Evolutionary conservation across 805 yeast genomes (phyloP).

Genomic region (Yarrowia bubula): DNA sequence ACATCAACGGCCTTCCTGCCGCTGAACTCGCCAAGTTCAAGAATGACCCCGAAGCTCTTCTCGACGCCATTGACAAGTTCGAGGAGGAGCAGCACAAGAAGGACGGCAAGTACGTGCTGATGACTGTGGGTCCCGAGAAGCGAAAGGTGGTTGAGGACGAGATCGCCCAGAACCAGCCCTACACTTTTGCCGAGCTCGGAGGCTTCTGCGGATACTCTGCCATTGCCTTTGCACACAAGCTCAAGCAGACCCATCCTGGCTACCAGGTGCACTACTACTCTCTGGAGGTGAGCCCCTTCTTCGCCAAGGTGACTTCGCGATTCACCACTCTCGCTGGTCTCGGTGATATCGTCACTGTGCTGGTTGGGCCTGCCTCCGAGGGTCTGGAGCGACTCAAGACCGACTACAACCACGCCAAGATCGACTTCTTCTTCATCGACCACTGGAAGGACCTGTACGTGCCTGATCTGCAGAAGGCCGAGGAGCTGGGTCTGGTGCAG

Average conservation of each 20-base stretch:
- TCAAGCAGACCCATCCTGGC: constrained; percentile 19
- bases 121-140: constrained; percentile 25
- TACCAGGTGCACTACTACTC: constrained; percentile 22
- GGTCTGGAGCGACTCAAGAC: constrained; percentile 24
- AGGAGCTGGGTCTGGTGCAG: constrained; percentile 26
- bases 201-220: constrained; percentile 27
- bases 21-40: constrained; percentile 25
- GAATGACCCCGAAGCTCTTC: constrained; percentile 4
- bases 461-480: constrained; percentile 28
- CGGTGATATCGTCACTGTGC: constrained; percentile 19
- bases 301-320: constrained; percentile 23
- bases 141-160: constrained; percentile 18
- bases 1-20: constrained; percentile 15
- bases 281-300: constrained; percentile 21
- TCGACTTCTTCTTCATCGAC: constrained; percentile 28
- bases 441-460: constrained; percentile 28
- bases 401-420: constrained; percentile 25
- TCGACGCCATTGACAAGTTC: constrained; percentile 23
- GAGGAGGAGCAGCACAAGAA: constrained; percentile 19
- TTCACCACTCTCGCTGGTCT: constrained; percentile 21
- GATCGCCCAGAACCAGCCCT: constrained; percentile 24
- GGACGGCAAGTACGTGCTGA: background rate
- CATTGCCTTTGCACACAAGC: constrained; percentile 25
- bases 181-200: constrained; percentile 12
- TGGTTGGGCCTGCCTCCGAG: constrained; percentile 20